Conservation (phyloP, 75 land plant genomes). For the Pseudotsuga menziesii region DNA sequence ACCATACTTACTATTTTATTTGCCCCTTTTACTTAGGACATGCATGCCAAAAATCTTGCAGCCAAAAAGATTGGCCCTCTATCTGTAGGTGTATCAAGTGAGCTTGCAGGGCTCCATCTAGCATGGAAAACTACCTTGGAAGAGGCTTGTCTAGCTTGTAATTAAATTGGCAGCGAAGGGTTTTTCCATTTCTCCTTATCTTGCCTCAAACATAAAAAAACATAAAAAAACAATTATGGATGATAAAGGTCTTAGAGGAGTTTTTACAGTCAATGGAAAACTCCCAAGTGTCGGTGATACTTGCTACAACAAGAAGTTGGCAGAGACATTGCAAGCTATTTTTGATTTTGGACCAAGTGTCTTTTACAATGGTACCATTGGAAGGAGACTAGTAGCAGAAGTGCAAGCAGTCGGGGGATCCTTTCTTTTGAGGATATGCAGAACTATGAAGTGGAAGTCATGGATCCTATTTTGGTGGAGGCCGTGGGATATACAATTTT, state of each 20-base stretch:
- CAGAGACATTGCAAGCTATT: constrained; percentile 46
- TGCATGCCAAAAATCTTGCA: constrained; percentile 30
- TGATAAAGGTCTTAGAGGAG: constrained; percentile 52
- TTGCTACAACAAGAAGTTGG: constrained; percentile 55
- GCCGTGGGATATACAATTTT: constrained; percentile 65
- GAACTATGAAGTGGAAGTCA: constrained; percentile 53
- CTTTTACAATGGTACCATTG: constrained; percentile 75
- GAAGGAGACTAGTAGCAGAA: constrained; percentile 66
- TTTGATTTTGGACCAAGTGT: constrained; percentile 67
- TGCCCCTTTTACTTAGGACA: constrained; percentile 33
- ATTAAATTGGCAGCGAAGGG: constrained; percentile 80
- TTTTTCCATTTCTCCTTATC: constrained; percentile 55
- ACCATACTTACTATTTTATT: too few relatives aligned
- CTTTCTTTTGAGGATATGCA: constrained; percentile 69
- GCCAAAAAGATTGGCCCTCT: constrained; percentile 57
- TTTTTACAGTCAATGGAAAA: constrained; percentile 65
- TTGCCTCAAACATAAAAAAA: constrained; percentile 24
- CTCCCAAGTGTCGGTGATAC: constrained; percentile 55
- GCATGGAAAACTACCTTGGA: constrained; percentile 87
- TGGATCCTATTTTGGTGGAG: constrained; percentile 51
- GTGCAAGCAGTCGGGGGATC: constrained; percentile 76
- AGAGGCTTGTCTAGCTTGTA: constrained; percentile 56
- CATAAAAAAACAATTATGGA: constrained; percentile 24
- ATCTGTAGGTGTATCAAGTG: constrained; percentile 83
- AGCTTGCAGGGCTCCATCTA: constrained; percentile 80